Evolutionary conservation across 129 eudicot species (phyloP).

Genomic region (Flaveria brownii): DNA sequence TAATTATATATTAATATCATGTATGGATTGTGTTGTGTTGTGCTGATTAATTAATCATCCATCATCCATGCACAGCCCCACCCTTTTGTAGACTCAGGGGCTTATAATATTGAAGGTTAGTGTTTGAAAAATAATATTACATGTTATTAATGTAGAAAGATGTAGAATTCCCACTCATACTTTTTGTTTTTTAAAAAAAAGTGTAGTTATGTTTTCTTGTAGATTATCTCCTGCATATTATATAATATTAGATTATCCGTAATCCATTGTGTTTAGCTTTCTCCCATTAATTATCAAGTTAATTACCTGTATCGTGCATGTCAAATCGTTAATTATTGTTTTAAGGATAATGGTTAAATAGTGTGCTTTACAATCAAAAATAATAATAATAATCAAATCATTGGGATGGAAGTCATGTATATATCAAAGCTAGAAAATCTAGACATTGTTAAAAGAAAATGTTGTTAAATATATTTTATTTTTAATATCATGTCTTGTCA

Average conservation of each 20-base stretch:
- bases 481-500: no score
- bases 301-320: neutral
- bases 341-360: no score
- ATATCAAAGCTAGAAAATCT: no score
- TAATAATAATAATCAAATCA: no score
- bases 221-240: conserved; percentile 13
- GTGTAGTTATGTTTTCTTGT: conserved; percentile 7
- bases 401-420: no score
- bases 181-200: neutral
- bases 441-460: no score
- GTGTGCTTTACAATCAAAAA: no score
- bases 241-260: neutral
- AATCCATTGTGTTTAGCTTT: neutral
- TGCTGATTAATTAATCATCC: neutral
- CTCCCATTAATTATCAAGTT: neutral
- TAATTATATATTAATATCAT: neutral
- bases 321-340: no score
- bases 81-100: conserved; percentile 27
- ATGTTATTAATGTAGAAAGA: conserved; percentile 10
- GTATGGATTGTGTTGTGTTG: conserved; percentile 15
- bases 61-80: conserved; percentile 34
- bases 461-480: no score
- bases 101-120: conserved; percentile 15
- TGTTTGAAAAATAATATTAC: neutral
- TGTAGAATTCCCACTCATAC: conserved; percentile 10